Percentiles rank a stretch among this genome's conserved stretches.
Conservation (phyloP, 371 early-diverging fungal genomes). For the Mortierella sp. region DNA sequence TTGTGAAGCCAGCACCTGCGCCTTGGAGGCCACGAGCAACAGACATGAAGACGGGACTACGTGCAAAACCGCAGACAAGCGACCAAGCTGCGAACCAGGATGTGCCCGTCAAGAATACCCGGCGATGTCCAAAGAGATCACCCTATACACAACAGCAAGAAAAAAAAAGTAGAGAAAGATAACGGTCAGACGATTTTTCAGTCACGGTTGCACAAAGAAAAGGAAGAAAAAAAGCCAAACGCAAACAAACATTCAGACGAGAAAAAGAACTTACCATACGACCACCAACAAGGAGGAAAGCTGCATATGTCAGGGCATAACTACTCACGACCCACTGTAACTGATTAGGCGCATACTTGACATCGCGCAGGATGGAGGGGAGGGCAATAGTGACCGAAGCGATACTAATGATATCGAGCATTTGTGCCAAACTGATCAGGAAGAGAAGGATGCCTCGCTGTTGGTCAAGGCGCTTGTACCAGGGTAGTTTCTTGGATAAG, state of each 20-base stretch:
- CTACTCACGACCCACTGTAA: conserved; percentile 59
- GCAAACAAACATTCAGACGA: neutral
- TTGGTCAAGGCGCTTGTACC: conserved; percentile 27
- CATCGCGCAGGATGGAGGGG: conserved; percentile 48
- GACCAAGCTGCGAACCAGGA: conserved; percentile 59
- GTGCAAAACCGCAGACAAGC: conserved; percentile 58
- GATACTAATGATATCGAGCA: conserved; percentile 51
- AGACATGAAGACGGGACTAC: conserved; percentile 60
- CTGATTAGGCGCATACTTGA: conserved; percentile 42
- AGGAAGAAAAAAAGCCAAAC: neutral
- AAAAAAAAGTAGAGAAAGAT: neutral
- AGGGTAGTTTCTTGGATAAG: conserved; percentile 17
- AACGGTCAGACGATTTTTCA: neutral
- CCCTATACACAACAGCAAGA: conserved; percentile 28
- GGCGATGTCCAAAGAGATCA: conserved; percentile 62
- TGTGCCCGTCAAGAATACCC: conserved; percentile 59
- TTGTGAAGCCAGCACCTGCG: conserved; percentile 64
- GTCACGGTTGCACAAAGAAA: neutral
- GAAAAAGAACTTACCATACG: conserved; percentile 31
- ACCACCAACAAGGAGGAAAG: conserved; percentile 64
- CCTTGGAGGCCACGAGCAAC: conserved; percentile 63
- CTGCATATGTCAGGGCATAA: conserved; percentile 62
- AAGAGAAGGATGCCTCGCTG: conserved; percentile 32
- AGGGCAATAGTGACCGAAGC: conserved; percentile 58
- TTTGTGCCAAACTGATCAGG: conserved; percentile 36